phyloP scores from a whole-genome alignment of 768 basidiomycete genomes.

The Tulasnella sp. region DNA sequence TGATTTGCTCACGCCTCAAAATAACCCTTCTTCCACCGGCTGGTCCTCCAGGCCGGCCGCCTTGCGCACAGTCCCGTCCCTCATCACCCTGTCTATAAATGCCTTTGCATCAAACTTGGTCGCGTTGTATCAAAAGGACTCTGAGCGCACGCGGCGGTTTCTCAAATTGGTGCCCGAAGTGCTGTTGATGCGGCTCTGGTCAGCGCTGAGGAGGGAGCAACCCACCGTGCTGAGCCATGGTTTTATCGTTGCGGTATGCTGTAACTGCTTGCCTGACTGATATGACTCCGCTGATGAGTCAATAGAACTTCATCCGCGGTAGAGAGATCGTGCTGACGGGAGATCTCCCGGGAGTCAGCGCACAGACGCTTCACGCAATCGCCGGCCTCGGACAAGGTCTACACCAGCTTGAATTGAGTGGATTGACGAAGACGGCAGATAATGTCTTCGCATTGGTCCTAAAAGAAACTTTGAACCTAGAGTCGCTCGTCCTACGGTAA shows the following conservation, averaged over 20 bases:
- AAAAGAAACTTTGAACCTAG: slow-evolving; percentile 35
- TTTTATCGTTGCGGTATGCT: slow-evolving; percentile 44
- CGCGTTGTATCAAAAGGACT: neutral
- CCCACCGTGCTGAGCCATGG: slow-evolving; percentile 44
- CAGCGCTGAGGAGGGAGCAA: slow-evolving; percentile 38
- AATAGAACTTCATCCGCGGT: slow-evolving; percentile 51
- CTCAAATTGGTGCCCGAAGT: slow-evolving; percentile 44
- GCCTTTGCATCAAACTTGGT: neutral
- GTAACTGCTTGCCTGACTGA: neutral
- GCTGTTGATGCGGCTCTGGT: slow-evolving; percentile 41
- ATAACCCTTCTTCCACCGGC: neutral
- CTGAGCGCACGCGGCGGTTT: neutral
- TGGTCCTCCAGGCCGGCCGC: neutral
- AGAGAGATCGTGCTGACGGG: slow-evolving; percentile 37
- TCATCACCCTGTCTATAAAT: neutral
- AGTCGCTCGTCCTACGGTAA: slow-evolving; percentile 47
- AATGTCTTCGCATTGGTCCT: slow-evolving; percentile 42
- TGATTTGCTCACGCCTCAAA: neutral
- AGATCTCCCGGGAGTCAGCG: slow-evolving; percentile 43
- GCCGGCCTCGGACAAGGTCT: slow-evolving; percentile 31
- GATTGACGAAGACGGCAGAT: slow-evolving; percentile 45
- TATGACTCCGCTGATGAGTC: neutral
- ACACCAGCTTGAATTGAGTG: slow-evolving; percentile 40
- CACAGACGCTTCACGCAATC: slow-evolving; percentile 40
- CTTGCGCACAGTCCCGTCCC: neutral